Base-by-base conservation (phyloP, 2,329 filamentous ascomycete genomes). In the Lizonia empirigonia region DNA sequence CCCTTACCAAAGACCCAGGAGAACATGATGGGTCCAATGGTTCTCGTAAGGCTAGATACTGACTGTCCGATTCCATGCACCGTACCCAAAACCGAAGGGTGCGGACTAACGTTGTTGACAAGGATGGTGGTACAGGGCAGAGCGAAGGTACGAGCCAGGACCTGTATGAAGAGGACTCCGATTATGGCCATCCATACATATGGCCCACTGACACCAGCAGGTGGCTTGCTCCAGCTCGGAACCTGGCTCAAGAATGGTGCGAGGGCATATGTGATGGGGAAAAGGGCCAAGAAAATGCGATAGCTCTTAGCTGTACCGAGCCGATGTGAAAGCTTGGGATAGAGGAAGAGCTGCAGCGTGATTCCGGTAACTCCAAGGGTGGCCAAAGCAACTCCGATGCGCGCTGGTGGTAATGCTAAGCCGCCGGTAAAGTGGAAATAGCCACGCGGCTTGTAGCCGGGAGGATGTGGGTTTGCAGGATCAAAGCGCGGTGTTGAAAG, bases 1-100 rank as follows among this genome's bases (percentile, higher is more conserved):
- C 85, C 85, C 8, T 78, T 65, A 0, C 85, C 85, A 57, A 86
- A 88, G 1, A 85, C 60, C 60, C 79, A 82, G 0, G 84, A 84
- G n/a, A 83, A 80, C 12, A 85, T 41, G 9, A 86, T 73, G 0
- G 85, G 85, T 0, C 85, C 85, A 9, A 87, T 59, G 0, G 85
- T 87, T 13, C 84, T 72, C 2, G 82, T 81, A 0, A 82, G 76
- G 56, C 81, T 85, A 42, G 79, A 82, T 0, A 82, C 80, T 39
- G 80, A 85, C 71, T 87, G 84, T 0, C 80, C 82, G 4, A 85
- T 71, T 0, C 82, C 82, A 58, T 85, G 82, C 0, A 85, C 73
- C 0, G 81, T 85, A 0, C 82, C 82, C 1, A 85, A 65, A 0
- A 84, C 77, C 15, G 71, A 77, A 0, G 80, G 77, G 58, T 84